Evolutionary conservation across 2,329 filamentous ascomycete species (phyloP).

Genomic region (Hyphodiscus sp.): DNA sequence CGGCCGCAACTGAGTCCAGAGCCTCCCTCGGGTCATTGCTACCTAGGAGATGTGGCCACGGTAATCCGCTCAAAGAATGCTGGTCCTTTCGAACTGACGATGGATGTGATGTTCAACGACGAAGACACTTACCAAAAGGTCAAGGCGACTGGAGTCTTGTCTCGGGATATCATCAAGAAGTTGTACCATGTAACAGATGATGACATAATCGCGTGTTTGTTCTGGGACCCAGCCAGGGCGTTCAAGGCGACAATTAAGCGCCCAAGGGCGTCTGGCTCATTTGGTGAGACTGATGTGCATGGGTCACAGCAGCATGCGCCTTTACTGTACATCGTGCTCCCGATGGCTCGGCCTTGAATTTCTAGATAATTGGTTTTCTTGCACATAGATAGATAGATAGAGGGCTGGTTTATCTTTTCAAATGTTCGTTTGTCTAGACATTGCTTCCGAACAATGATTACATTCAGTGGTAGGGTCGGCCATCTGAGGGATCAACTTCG

Average conservation of each 20-base stretch:
- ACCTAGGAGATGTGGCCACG: conserved; percentile 32
- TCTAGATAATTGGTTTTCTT: no score
- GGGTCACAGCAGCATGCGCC: conserved; percentile 34
- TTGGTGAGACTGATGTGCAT: conserved; percentile 33
- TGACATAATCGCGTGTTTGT: conserved; percentile 14
- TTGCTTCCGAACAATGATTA: no score
- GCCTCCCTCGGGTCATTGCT: neutral
- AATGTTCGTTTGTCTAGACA: no score
- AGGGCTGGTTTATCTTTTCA: no score
- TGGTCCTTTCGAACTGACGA: conserved; percentile 45
- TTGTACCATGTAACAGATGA: conserved; percentile 23
- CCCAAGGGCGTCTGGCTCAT: conserved; percentile 27
- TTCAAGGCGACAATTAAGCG: conserved; percentile 38
- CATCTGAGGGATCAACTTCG: no score
- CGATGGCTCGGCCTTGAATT: no score
- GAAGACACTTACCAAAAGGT: conserved; percentile 31
- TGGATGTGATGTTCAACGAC: conserved; percentile 43
- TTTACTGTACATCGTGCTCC: conserved; percentile 17
- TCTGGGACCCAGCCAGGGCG: conserved; percentile 39
- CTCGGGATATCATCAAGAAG: conserved; percentile 28
- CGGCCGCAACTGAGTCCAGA: neutral
- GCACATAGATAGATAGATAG: no score
- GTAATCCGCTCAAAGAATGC: conserved; percentile 45
- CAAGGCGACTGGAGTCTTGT: conserved; percentile 32
- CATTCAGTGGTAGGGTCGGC: no score